phyloP scores from a whole-genome alignment of 192 early-diverging fungal genomes.

The Fimicolochytrium jonesii region DNA sequence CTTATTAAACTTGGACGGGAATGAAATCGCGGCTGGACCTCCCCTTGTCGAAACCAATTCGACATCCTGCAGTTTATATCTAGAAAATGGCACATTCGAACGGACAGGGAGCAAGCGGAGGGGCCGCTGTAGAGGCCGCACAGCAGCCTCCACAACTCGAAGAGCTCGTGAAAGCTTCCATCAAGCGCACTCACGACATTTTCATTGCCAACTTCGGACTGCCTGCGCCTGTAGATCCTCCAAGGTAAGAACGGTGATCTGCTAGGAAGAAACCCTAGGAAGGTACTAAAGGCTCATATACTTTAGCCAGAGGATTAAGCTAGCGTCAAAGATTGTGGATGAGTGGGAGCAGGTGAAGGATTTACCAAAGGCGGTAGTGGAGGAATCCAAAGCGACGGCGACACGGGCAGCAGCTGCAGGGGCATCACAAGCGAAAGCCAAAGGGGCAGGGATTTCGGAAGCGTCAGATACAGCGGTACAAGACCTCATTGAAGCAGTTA shows the following conservation, averaged over 20 bases:
- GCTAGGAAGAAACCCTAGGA: not conserved
- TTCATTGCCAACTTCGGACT: constrained; percentile 30
- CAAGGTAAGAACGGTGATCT: constrained; percentile 14
- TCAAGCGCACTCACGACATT: constrained; percentile 36
- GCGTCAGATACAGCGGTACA: constrained; percentile 24
- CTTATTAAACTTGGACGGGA: too few species aligned
- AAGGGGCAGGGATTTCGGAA: constrained; percentile 4
- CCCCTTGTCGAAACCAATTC: too few species aligned
- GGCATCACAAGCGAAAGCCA: not conserved
- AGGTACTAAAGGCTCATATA: not conserved
- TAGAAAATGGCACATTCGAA: too few species aligned
- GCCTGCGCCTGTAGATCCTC: constrained; percentile 27
- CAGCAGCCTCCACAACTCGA: constrained; percentile 6
- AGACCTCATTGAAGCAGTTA: constrained; percentile 25
- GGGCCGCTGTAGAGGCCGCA: too few species aligned
- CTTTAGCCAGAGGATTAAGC: constrained; percentile 56
- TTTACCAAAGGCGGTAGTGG: constrained; percentile 55
- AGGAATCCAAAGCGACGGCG: constrained; percentile 38
- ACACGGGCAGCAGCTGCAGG: not conserved
- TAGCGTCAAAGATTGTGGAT: constrained; percentile 70
- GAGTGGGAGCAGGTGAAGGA: constrained; percentile 64
- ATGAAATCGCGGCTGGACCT: too few species aligned
- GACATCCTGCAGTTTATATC: too few species aligned
- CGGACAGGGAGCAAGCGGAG: too few species aligned
- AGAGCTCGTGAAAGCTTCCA: constrained; percentile 12